Evolutionary conservation across 1,139 yeast species (phyloP), one percentile per base, ranked within the genome.

Genomic region (Candida smagusa): DNA sequence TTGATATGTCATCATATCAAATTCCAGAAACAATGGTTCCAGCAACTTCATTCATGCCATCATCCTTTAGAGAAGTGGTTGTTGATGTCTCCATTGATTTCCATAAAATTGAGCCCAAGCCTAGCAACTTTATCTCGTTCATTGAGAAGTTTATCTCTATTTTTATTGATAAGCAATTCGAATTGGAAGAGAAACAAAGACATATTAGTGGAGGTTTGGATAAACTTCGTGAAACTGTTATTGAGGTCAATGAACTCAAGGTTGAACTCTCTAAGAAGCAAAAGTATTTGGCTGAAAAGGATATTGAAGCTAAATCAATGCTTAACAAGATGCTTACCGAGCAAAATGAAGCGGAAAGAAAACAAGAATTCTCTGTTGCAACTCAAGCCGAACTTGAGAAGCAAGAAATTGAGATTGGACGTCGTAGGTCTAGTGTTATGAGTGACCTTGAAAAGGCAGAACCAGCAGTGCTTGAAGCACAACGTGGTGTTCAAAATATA

Each of bases 301-400:
- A 84, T 44, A 53, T 57, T 12, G 86, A 84, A 47, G 96, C 97
- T 0, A 74, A 78, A 43, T 61, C 63, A 13, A 85, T 87, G 73
- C 70, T 92, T 36, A 79, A 81, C 48, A 77, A 70, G 37, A 87
- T 92, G 87, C 72, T 92, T n/a, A 65, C 74, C 0, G 95, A 88
- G 36, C 97, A 92, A 54, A 89, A 87, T 54, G 96, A 89, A 52
- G 94, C 97, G 0, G 97, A 92, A 56, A 67, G 96, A 42, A 87
- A 84, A 47, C 86, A 84, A 42, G 96, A 85, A 44, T 90, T 95
- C 12, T 87, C 96, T 0, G 66, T 85, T 9, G 84, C 79, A 34
- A 84, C 92, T 7, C 89, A 84, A 50, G 75, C 72, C 26, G 84
- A 87, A 9, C 66, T 90, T 32, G 79, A 73, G 29, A 68, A 71